phyloP scores from a whole-genome alignment of 23 red algal genomes.

The Gracilariopsis chorda region DNA sequence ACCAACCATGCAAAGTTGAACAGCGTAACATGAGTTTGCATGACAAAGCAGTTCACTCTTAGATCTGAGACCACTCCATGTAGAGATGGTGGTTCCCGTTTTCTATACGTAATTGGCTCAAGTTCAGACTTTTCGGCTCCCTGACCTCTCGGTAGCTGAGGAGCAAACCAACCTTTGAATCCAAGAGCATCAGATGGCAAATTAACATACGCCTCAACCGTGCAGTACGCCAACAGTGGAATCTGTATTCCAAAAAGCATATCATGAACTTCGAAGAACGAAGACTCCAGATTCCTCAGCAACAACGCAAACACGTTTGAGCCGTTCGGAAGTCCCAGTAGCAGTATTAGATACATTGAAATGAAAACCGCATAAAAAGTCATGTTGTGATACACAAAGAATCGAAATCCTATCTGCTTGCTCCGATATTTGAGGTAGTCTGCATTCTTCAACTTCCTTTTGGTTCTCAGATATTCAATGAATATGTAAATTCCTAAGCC shows the following conservation, averaged over 20 bases:
- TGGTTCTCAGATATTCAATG: constrained; percentile 48
- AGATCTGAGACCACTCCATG: constrained; percentile 71
- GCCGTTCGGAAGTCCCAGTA: constrained; percentile 46
- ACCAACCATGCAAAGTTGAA: constrained; percentile 90
- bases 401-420: constrained; percentile 87
- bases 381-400: constrained; percentile 84
- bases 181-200: constrained; percentile 71
- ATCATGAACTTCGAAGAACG: constrained; percentile 69
- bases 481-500: constrained; percentile 31
- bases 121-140: constrained; percentile 39
- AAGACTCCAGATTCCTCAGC: constrained; percentile 18
- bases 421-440: constrained; percentile 74
- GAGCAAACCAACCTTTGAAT: constrained; percentile 72
- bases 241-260: constrained; percentile 59
- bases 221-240: constrained; percentile 56
- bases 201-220: constrained; percentile 74
- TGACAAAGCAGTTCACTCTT: constrained; percentile 71
- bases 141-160: constrained; percentile 42
- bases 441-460: constrained; percentile 63
- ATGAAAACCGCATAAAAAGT: constrained; percentile 72
- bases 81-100: constrained; percentile 64
- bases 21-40: constrained; percentile 83
- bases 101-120: constrained; percentile 82
- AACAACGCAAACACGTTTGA: constrained; percentile 44
- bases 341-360: constrained; percentile 41